Evolutionary conservation across 1,139 yeast genomes (phyloP).

Genomic region (Sugiyamaella grinbergsii): DNA sequence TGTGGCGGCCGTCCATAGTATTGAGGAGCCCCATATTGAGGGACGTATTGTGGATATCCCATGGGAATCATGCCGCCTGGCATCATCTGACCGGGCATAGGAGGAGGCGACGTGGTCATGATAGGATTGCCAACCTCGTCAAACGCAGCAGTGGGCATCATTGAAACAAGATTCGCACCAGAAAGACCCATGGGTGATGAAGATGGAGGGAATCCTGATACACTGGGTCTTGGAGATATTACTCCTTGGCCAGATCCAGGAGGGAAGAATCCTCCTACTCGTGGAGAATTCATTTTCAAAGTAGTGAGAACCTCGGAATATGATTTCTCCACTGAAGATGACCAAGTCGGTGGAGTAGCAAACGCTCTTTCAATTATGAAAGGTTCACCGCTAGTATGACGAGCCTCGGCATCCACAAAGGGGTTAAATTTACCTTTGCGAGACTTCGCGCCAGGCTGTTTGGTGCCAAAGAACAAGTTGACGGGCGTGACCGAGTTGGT

Average conservation of each 20-base stretch:
- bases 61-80: constrained; percentile 33
- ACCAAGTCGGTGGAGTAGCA: constrained; percentile 81
- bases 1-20: constrained; percentile 32
- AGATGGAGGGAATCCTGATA: constrained; percentile 25
- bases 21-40: constrained; percentile 29
- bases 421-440: constrained; percentile 57
- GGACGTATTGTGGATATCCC: constrained; percentile 32
- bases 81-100: constrained; percentile 32
- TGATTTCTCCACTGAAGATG: constrained; percentile 34
- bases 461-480: constrained; percentile 50
- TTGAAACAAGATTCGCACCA: constrained; percentile 29
- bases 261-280: constrained; percentile 14
- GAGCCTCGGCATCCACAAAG: constrained; percentile 47
- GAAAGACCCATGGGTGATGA: constrained; percentile 26
- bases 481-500: too few relatives aligned
- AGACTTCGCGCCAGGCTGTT: constrained; percentile 52
- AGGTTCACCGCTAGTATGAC: constrained; percentile 43
- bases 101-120: constrained; percentile 34
- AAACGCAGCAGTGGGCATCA: constrained; percentile 31
- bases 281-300: constrained; percentile 15
- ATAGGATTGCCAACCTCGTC: constrained; percentile 35
- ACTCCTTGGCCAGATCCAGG: constrained; percentile 10
- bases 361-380: constrained; percentile 63
- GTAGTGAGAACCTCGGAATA: constrained; percentile 30
- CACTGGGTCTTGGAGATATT: constrained; percentile 27